Percentiles rank a stretch among this genome's conserved stretches.
phyloP scores from a whole-genome alignment of 1,284 basidiomycete species.

The Cryptococcus wingfieldii region DNA sequence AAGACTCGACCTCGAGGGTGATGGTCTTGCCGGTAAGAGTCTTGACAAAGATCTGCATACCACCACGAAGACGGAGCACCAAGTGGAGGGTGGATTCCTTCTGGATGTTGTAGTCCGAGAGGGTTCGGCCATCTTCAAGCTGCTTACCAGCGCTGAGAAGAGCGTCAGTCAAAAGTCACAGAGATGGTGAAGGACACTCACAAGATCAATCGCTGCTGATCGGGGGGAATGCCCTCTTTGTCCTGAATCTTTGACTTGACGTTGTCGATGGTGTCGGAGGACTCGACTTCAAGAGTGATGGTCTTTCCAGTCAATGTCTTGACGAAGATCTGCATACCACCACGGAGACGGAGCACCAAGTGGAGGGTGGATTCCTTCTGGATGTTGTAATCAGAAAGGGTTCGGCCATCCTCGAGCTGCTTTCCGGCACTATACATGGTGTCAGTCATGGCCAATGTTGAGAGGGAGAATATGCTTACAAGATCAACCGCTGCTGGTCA shows the following conservation, averaged over 20 bases:
- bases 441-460: constrained; percentile 77
- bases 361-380: constrained; percentile 98
- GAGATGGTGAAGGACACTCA: constrained; percentile 79
- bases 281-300: constrained; percentile 71
- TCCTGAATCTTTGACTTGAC: constrained; percentile 50
- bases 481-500: constrained; percentile 62
- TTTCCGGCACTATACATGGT: constrained; percentile 63
- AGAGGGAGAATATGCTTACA: constrained; percentile 2
- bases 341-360: constrained; percentile 91
- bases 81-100: constrained; percentile 50
- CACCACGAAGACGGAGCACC: constrained; percentile 57
- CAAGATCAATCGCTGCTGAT: constrained; percentile 60
- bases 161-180: constrained; percentile 53
- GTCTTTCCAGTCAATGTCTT: constrained; percentile 53
- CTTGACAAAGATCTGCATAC: constrained; percentile 62
- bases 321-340: constrained; percentile 68
- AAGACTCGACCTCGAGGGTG: constrained; percentile 52
- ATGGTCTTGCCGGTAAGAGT: constrained; percentile 53
- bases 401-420: constrained; percentile 88
- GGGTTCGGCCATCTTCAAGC: constrained; percentile 80
- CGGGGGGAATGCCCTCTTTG: constrained; percentile 70
- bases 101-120: constrained; percentile 44
- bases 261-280: constrained; percentile 90
- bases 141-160: constrained; percentile 67
- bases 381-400: constrained; percentile 82